These are phyloP conservation scores for Collybia sordida DNA, from an alignment of 768 basidiomycete genomes.

Conservation along the genomic window DNA sequence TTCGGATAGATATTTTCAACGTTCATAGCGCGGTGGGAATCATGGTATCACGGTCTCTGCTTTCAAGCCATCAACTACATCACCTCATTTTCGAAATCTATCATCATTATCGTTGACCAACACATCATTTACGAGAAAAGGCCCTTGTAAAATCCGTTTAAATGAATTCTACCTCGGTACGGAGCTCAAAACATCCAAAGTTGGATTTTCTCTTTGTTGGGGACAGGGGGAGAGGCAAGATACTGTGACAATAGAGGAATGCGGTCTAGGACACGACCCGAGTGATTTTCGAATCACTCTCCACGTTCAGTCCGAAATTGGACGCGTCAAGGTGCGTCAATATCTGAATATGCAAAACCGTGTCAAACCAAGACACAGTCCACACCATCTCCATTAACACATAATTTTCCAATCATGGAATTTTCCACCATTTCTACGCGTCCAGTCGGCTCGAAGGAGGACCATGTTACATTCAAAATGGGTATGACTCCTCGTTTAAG, in stretches of 20 bases:
- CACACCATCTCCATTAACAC: too few relatives aligned
- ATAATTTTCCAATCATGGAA: too few relatives aligned
- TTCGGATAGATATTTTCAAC: not conserved
- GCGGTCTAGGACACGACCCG: not conserved
- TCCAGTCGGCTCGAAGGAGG: not conserved
- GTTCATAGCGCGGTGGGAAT: not conserved
- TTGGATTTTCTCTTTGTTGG: conserved; percentile 8
- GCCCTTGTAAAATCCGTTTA: not conserved
- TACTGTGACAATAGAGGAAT: conserved; percentile 6
- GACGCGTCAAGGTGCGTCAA: conserved; percentile 2
- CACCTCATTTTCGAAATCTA: too few relatives aligned
- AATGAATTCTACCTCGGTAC: conserved; percentile 23
- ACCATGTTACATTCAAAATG: not conserved
- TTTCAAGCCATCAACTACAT: not conserved
- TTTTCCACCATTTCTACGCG: not conserved
- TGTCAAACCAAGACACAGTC: too few relatives aligned
- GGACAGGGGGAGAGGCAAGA: not conserved
- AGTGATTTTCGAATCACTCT: not conserved
- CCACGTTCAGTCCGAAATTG: not conserved
- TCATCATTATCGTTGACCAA: not conserved
- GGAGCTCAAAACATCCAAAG: conserved; percentile 9
- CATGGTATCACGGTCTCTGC: not conserved
- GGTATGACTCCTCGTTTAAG: not conserved
- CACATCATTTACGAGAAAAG: conserved; percentile 7
- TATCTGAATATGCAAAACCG: not conserved